Evolutionary conservation across 2,329 filamentous ascomycete genomes (phyloP).

Genomic region (Aspergillus flavus): DNA sequence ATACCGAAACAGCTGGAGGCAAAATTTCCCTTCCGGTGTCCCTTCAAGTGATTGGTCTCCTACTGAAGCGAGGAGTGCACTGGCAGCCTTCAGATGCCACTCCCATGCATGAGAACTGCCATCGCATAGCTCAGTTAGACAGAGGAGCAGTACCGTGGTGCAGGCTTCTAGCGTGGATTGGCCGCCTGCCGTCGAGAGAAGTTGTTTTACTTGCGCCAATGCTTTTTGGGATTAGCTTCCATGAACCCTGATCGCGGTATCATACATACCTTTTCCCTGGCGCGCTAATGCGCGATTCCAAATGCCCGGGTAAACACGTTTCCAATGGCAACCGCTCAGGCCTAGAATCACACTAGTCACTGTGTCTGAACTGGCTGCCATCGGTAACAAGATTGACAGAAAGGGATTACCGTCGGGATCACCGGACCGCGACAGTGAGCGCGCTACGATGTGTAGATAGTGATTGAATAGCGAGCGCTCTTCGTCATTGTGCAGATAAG

Average conservation of each 20-base stretch:
- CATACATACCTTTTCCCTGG: conserved; percentile 27
- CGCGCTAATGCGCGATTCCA: conserved; percentile 29
- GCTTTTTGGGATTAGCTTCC: conserved; percentile 18
- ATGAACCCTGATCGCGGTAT: background rate
- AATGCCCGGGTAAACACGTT: conserved; percentile 29
- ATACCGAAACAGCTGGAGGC: conserved; percentile 44
- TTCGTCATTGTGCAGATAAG: conserved; percentile 27
- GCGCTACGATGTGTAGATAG: conserved; percentile 30
- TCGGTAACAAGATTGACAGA: conserved; percentile 27
- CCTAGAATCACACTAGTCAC: conserved; percentile 31
- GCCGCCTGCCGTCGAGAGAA: conserved; percentile 21
- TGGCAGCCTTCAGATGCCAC: conserved; percentile 48
- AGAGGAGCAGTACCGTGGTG: conserved; percentile 45
- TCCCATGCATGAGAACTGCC: conserved; percentile 48
- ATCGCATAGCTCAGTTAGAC: conserved; percentile 49
- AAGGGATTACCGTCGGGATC: conserved; percentile 29
- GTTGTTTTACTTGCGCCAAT: conserved; percentile 25
- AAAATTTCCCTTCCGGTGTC: conserved; percentile 36
- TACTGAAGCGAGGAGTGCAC: conserved; percentile 39
- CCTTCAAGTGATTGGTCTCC: conserved; percentile 28
- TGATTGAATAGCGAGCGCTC: conserved; percentile 34
- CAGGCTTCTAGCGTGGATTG: conserved; percentile 45
- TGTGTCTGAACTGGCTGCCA: conserved; percentile 29
- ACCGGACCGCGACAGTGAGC: conserved; percentile 27
- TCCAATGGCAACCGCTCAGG: conserved; percentile 33